A percentile compares a stretch with the other conserved stretches of the same genome.
Evolutionary conservation across 352 stramenopile species (phyloP).

Genomic region (Phytopythium helicoides): DNA sequence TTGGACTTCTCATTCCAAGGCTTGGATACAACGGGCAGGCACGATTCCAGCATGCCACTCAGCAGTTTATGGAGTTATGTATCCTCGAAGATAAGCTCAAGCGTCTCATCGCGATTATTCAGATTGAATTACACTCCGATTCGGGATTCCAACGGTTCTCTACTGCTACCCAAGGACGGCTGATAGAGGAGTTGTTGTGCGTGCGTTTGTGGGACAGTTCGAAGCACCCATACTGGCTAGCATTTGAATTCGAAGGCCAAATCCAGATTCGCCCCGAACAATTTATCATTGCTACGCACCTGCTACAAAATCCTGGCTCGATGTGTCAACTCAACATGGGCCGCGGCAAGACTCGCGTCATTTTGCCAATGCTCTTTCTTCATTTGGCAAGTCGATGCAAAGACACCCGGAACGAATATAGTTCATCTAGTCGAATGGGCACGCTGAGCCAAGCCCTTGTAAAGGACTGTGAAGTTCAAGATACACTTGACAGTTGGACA

Average conservation of each 20-base stretch:
- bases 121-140: conserved; percentile 10
- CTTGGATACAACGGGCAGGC: conserved; percentile 13
- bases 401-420: not conserved
- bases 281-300: conserved; percentile 65
- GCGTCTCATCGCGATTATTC: conserved; percentile 22
- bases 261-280: conserved; percentile 85
- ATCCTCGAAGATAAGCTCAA: conserved; percentile 75
- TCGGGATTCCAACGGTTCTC: no score
- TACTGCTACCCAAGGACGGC: conserved; percentile 1
- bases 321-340: conserved; percentile 90
- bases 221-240: conserved; percentile 77
- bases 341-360: conserved; percentile 85
- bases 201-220: conserved; percentile 40
- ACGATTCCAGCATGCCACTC: conserved; percentile 14
- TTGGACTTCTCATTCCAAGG: conserved; percentile 25
- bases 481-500: no score
- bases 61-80: conserved; percentile 58
- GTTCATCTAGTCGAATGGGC: no score
- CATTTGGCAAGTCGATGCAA: conserved; percentile 35
- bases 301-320: conserved; percentile 59
- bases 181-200: conserved; percentile 58
- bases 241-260: conserved; percentile 82
- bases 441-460: no score
- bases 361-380: conserved; percentile 87
- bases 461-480: not conserved